Percentiles rank a stretch among this genome's conserved stretches.
These are phyloP conservation scores for Syzygium jambos DNA, from an alignment of 345 rosid genomes.

Conservation along the genomic window DNA sequence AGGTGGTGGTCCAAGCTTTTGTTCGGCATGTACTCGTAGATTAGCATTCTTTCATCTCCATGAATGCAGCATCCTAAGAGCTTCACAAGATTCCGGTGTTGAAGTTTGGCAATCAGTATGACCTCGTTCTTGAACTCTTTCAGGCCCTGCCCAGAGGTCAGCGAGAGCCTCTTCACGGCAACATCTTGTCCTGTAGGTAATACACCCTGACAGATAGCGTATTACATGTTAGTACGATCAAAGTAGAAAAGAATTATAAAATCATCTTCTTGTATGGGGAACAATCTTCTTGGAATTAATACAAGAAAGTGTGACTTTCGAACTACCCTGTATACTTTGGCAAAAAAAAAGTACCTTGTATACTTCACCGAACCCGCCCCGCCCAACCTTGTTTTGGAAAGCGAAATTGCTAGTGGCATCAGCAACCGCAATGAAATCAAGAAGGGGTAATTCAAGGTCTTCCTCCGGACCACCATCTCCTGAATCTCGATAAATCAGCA, in stretches of 20 bases:
- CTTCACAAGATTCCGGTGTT: constrained; percentile 68
- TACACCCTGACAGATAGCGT: constrained; percentile 7
- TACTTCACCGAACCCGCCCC: constrained; percentile 17
- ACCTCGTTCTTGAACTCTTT: constrained; percentile 29
- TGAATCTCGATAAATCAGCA: background rate
- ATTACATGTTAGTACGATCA: background rate
- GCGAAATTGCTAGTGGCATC: constrained; percentile 17
- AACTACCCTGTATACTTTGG: background rate
- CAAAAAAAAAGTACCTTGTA: constrained; percentile 8
- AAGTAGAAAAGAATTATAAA: background rate
- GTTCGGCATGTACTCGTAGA: constrained; percentile 61
- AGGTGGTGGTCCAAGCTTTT: constrained; percentile 47
- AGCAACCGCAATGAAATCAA: background rate
- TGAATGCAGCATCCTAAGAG: constrained; percentile 57
- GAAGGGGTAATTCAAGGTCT: constrained; percentile 5
- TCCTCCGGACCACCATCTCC: background rate
- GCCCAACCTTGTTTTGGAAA: constrained; percentile 8
- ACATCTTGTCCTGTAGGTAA: constrained; percentile 6
- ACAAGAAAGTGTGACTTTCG: background rate
- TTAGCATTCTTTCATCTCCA: constrained; percentile 42
- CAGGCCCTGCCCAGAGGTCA: constrained; percentile 19
- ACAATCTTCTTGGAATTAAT: background rate
- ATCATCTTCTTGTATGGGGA: background rate
- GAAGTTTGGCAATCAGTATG: constrained; percentile 34
- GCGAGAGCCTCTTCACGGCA: constrained; percentile 25